phyloP scores from a whole-genome alignment of 306 rosid species.

The Fagus crenata region DNA sequence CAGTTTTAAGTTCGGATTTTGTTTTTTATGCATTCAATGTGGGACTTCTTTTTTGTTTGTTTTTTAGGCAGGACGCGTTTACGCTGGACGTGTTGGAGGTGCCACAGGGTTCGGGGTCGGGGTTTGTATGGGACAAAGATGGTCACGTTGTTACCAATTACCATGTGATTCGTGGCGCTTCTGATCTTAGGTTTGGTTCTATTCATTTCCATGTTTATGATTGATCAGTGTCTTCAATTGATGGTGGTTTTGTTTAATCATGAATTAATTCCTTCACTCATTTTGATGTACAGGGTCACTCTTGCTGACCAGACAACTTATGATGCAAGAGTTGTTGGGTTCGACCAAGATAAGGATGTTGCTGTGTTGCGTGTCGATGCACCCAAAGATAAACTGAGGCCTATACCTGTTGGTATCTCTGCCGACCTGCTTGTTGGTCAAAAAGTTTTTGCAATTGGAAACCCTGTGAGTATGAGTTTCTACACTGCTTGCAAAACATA shows the following conservation, averaged over 20 bases:
- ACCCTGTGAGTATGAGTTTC: conserved; percentile 63
- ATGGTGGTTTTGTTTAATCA: not conserved
- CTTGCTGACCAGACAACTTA: conserved; percentile 90
- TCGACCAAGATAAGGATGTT: conserved; percentile 99
- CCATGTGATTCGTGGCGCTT: conserved; percentile 97
- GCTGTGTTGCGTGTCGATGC: conserved; percentile 89
- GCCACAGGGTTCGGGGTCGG: conserved; percentile 97
- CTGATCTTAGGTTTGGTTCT: conserved; percentile 79
- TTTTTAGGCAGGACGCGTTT: conserved; percentile 91
- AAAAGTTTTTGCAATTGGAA: conserved; percentile 95
- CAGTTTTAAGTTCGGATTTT: not conserved
- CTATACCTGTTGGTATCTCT: conserved; percentile 84
- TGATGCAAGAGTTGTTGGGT: conserved; percentile 90
- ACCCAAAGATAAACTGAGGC: conserved; percentile 83
- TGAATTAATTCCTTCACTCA: not conserved
- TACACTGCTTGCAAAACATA: conserved; percentile 7
- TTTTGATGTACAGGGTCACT: conserved; percentile 67
- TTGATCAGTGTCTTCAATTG: not conserved
- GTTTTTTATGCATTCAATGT: not conserved
- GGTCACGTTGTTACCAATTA: conserved; percentile 95
- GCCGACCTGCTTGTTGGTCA: conserved; percentile 98
- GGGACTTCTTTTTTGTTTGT: conserved; percentile 21
- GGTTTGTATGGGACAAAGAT: conserved; percentile 85
- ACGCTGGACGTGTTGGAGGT: conserved; percentile 95
- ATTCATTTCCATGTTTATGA: conserved; percentile 7